A percentile compares a stretch with the other conserved stretches of the same genome.
Conservation (phyloP, 148 eudicot genomes). For the Bassia scoparia region DNA sequence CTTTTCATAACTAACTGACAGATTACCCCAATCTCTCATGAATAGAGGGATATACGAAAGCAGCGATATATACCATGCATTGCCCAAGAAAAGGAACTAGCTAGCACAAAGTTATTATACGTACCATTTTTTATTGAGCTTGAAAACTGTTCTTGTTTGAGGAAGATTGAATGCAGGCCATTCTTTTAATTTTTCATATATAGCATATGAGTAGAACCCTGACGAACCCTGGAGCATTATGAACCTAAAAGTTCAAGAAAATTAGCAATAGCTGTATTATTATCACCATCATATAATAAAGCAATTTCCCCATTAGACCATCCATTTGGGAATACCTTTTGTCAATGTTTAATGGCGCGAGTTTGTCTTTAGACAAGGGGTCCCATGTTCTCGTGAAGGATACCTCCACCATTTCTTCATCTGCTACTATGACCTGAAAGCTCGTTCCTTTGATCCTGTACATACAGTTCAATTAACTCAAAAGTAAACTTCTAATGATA, state of each 20-base stretch:
- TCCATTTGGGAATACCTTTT: slow-evolving; percentile 47
- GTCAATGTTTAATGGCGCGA: slow-evolving; percentile 74
- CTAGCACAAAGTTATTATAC: too few species aligned
- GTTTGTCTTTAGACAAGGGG: slow-evolving; percentile 48
- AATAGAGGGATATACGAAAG: background rate
- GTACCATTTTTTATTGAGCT: slow-evolving; percentile 75
- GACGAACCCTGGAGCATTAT: slow-evolving; percentile 41
- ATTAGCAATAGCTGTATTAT: background rate
- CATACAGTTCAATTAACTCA: background rate
- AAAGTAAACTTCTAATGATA: background rate
- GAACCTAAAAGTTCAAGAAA: slow-evolving; percentile 24
- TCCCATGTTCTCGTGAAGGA: slow-evolving; percentile 88
- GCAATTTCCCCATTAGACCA: too few species aligned
- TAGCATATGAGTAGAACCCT: slow-evolving; percentile 41
- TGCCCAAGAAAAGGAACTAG: background rate
- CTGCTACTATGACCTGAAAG: slow-evolving; percentile 53
- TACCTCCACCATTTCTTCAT: slow-evolving; percentile 71
- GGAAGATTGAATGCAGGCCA: slow-evolving; percentile 81
- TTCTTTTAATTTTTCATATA: slow-evolving; percentile 43
- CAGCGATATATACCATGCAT: background rate
- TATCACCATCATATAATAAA: too few species aligned
- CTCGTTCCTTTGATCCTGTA: slow-evolving; percentile 62
- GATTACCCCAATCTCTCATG: too few species aligned
- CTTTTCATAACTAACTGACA: too few species aligned
- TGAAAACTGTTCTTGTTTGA: slow-evolving; percentile 79